Evolutionary conservation across 139 green algal genomes (phyloP).

Genomic region (Chlorella vulgaris): DNA sequence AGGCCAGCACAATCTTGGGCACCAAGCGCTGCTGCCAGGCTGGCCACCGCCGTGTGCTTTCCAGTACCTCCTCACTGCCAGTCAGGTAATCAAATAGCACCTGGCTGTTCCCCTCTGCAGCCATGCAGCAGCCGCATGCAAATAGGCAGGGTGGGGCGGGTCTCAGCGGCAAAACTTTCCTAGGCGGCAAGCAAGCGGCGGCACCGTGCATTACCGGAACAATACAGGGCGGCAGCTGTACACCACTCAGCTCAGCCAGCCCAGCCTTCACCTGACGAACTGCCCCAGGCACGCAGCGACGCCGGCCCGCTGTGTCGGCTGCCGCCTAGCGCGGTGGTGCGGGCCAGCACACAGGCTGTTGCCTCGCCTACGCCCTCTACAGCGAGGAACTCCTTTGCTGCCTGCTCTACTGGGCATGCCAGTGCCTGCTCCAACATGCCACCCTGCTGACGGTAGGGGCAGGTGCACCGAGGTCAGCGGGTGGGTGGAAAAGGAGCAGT

Average conservation of each 20-base stretch:
- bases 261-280: not conserved
- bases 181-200: no score
- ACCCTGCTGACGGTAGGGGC: not conserved
- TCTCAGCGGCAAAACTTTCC: no score
- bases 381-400: constrained; percentile 42
- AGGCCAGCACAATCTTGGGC: constrained; percentile 35
- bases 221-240: not conserved
- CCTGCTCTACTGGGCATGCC: constrained; percentile 21
- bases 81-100: constrained; percentile 25
- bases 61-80: constrained; percentile 45
- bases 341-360: constrained; percentile 45
- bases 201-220: no score
- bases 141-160: not conserved
- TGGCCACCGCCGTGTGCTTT: constrained; percentile 47
- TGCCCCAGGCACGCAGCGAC: constrained; percentile 30
- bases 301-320: constrained; percentile 17
- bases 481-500: not conserved
- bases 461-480: not conserved
- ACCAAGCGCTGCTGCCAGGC: constrained; percentile 46
- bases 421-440: not conserved
- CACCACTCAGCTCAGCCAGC: not conserved
- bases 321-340: constrained; percentile 40
- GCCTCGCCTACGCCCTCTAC: constrained; percentile 53
- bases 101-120: constrained; percentile 2
- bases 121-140: not conserved